phyloP scores from a whole-genome alignment of 2,329 filamentous ascomycete genomes.

The Neopestalotiopsis sp. region DNA sequence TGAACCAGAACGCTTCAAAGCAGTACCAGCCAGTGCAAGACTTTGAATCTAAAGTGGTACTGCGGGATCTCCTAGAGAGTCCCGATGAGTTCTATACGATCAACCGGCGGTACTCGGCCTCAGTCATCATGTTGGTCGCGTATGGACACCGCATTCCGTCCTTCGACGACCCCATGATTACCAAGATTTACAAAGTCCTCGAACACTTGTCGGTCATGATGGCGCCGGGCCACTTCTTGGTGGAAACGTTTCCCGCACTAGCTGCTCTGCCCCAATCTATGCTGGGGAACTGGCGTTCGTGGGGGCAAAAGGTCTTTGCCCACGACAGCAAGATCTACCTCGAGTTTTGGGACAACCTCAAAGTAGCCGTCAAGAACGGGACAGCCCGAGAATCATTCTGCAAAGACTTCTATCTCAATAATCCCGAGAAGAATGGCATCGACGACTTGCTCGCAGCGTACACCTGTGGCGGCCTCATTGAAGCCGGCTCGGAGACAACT shows the following conservation, averaged over 20 bases:
- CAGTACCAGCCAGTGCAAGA: constrained; percentile 10
- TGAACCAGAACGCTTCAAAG: background rate
- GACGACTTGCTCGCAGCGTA: constrained; percentile 12
- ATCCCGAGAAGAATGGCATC: constrained; percentile 1
- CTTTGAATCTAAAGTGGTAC: constrained; percentile 6
- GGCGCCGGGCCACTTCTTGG: background rate
- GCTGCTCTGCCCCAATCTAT: background rate
- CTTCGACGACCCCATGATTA: constrained; percentile 9
- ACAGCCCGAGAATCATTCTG: background rate
- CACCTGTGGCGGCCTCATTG: constrained; percentile 1
- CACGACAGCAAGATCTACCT: constrained; percentile 10
- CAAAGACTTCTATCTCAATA: constrained; percentile 9
- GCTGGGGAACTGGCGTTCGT: constrained; percentile 5
- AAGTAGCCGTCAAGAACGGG: background rate
- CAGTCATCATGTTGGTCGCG: constrained; percentile 8
- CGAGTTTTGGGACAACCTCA: background rate
- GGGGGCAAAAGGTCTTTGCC: background rate
- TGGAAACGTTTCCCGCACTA: constrained; percentile 1
- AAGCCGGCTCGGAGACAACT: constrained; percentile 10
- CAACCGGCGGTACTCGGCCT: constrained; percentile 11
- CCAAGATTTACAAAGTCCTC: background rate
- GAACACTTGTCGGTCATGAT: constrained; percentile 1
- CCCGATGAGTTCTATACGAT: constrained; percentile 13
- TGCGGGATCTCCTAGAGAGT: constrained; percentile 1
- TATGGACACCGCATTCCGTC: constrained; percentile 25